Evolutionary conservation across 192 early-diverging fungal species (phyloP), one percentile per base, ranked within the genome.

Genomic region (Rhizoclosmatium globosum): DNA sequence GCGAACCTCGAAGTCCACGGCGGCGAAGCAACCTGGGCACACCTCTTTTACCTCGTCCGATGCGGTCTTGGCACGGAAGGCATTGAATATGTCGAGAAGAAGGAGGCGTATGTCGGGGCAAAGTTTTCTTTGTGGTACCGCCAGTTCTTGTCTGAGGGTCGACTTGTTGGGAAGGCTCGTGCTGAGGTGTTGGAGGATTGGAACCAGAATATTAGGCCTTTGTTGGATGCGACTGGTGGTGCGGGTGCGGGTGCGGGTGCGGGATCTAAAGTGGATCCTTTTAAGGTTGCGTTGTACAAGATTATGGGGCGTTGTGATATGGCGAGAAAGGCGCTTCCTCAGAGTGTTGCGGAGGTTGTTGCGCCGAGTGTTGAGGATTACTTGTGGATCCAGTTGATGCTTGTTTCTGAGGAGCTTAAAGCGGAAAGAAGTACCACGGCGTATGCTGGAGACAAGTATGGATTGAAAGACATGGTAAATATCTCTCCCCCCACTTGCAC

Each of bases 241-340:
- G 56, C 89, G 68, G 74, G 72, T 39, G 77, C 75, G 21, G 84
- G 86, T 39, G 71, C 75, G 9, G 78, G 80, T 7, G 66, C 64
- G 0, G 19, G 41, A 13, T 43, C 72, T 42, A 79, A 69, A 15
- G 89, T 88, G 4, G 98, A 99, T 76, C 93, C 94, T n/a, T 99
- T 95, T 88, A 98, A 99, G 84, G 81, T 92, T 2, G 92, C 94
- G 15, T 78, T 99, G 21, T 95, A 93, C 84, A 96, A 95, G 78
- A 91, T 96, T 23, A 74, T 99, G 46, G 97, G 97, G 1, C 89
- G 97, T 23, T 95, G 94, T 76, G 96, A 96, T 46, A 80, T 97
- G 75, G 76, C 38, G 64, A 87, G 83, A 44, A 91, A 91, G 64
- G 89, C 86, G 62, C 82, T 94, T 9, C 31, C 31, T 31, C 79